A percentile compares a stretch with the other conserved stretches of the same genome.
Evolutionary conservation across 2,329 filamentous ascomycete genomes (phyloP).

Genomic region (Botrytis cinerea): DNA sequence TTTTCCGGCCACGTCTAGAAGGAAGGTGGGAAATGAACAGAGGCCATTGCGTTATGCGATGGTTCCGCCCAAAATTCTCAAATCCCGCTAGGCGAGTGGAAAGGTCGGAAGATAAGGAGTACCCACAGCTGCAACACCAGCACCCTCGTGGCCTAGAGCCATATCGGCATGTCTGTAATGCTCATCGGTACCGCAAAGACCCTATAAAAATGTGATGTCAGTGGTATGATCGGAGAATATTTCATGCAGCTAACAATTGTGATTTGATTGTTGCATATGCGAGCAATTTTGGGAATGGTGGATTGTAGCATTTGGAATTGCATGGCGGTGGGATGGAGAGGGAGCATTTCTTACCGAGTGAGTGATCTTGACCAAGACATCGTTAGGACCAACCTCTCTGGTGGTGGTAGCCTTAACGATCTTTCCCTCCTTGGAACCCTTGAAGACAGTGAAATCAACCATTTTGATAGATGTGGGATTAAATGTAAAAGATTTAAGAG

Average conservation of each 20-base stretch:
- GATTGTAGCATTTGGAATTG: neutral
- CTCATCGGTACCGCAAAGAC: constrained; percentile 63
- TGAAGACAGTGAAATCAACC: constrained; percentile 60
- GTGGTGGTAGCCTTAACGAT: constrained; percentile 53
- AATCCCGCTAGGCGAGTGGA: constrained; percentile 17
- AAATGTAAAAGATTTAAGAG: neutral
- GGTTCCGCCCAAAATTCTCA: neutral
- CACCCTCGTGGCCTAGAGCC: constrained; percentile 54
- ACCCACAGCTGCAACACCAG: constrained; percentile 47
- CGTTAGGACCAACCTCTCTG: constrained; percentile 49
- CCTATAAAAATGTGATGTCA: constrained; percentile 37
- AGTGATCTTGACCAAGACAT: constrained; percentile 64
- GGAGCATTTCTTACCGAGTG: constrained; percentile 48
- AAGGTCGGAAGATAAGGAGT: neutral
- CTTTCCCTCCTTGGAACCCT: constrained; percentile 58
- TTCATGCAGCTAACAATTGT: neutral
- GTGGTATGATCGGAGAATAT: neutral
- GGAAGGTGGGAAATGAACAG: neutral
- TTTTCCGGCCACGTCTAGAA: constrained; percentile 20
- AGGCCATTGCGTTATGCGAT: neutral
- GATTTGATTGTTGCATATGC: neutral
- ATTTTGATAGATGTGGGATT: constrained; percentile 26
- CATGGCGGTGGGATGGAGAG: neutral
- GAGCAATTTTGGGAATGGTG: constrained; percentile 1
- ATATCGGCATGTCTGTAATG: constrained; percentile 45